A percentile compares a stretch with the other conserved stretches of the same genome.
phyloP scores from a whole-genome alignment of 208 protist species.

The Herpetomonas tarakana region DNA sequence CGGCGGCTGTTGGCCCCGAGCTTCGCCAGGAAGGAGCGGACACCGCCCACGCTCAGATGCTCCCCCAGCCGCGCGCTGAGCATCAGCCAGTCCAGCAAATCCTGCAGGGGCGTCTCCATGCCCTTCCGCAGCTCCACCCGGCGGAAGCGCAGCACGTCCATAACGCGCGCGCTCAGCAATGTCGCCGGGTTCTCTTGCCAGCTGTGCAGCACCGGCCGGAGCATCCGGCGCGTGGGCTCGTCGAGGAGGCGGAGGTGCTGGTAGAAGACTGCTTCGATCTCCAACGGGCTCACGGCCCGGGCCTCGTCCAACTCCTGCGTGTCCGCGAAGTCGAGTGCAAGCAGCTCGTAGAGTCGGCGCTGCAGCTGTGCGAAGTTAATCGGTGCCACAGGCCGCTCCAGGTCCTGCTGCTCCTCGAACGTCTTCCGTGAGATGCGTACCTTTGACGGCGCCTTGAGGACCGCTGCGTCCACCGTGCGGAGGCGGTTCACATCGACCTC shows the following conservation, averaged over 20 bases:
- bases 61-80: constrained; percentile 49
- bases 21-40: constrained; percentile 26
- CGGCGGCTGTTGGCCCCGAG: constrained; percentile 27
- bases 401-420: neutral
- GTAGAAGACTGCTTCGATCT: constrained; percentile 2
- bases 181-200: neutral
- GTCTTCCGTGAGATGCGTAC: neutral
- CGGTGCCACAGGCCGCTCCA: neutral
- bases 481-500: neutral
- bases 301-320: constrained; percentile 6
- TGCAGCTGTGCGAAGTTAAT: constrained; percentile 18
- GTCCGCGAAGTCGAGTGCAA: constrained; percentile 6
- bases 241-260: constrained; percentile 5
- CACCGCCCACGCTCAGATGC: constrained; percentile 13
- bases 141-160: constrained; percentile 41
- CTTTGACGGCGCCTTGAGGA: neutral
- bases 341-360: constrained; percentile 11
- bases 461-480: neutral
- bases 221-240: constrained; percentile 6
- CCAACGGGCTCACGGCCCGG: neutral
- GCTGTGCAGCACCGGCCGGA: constrained; percentile 4
- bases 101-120: constrained; percentile 36
- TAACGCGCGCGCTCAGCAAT: constrained; percentile 34
- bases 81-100: constrained; percentile 56
- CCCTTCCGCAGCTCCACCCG: constrained; percentile 42